A percentile compares a stretch with the other conserved stretches of the same genome.
Conservation (phyloP, 352 stramenopile genomes). For the Globisporangium okanoganense region DNA sequence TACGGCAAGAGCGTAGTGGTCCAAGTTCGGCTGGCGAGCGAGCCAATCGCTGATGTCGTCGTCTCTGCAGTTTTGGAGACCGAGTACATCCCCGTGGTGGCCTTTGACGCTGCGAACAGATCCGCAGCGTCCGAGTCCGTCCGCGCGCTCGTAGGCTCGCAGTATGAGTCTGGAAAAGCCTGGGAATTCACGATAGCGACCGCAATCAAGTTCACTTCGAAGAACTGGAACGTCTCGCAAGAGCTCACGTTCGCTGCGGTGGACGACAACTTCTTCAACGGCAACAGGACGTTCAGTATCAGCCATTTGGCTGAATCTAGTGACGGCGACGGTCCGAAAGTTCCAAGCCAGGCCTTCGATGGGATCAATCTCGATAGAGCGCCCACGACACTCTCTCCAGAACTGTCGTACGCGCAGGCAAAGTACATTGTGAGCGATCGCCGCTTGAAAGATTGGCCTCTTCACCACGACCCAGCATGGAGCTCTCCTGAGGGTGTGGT, state of each 20-base stretch:
- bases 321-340: conserved; percentile 20
- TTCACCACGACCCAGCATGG: conserved; percentile 26
- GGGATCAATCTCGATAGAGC: conserved; percentile 18
- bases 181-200: conserved; percentile 35
- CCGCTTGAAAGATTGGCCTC: conserved; percentile 32
- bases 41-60: conserved; percentile 44
- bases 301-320: conserved; percentile 23
- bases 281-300: conserved; percentile 44
- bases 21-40: conserved; percentile 43
- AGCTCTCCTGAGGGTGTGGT: conserved; percentile 33
- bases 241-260: conserved; percentile 46
- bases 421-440: conserved; percentile 37
- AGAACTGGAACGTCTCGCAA: conserved; percentile 56
- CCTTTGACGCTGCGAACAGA: conserved; percentile 40
- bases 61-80: conserved; percentile 31
- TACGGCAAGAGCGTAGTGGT: conserved; percentile 28
- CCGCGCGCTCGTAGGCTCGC: conserved; percentile 21
- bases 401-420: conserved; percentile 37
- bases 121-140: conserved; percentile 16
- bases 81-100: conserved; percentile 22
- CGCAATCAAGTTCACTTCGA: conserved; percentile 41
- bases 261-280: conserved; percentile 59
- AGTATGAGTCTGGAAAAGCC: conserved; percentile 39
- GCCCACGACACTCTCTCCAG: conserved; percentile 16
- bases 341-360: conserved; percentile 32